phyloP scores from a whole-genome alignment of 2,329 filamentous ascomycete species.

The Trichoderma aggressivum region DNA sequence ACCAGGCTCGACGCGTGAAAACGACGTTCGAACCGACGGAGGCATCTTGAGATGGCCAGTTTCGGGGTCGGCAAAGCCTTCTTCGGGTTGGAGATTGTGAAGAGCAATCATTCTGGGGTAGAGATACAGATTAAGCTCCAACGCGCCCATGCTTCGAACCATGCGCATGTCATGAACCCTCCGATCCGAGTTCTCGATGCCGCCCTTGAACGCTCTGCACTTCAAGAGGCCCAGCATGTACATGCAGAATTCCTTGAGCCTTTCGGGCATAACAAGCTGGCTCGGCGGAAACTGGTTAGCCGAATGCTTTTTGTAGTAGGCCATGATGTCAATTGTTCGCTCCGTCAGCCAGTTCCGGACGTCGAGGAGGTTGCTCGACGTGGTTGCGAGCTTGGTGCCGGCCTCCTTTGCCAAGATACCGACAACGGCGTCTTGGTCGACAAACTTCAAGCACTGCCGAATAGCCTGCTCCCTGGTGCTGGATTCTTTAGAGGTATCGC shows the following conservation, averaged over 20 bases:
- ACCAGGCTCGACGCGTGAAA: slow-evolving; percentile 83
- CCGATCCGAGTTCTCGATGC: slow-evolving; percentile 84
- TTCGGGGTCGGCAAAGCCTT: slow-evolving; percentile 85
- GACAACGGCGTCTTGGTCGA: slow-evolving; percentile 93
- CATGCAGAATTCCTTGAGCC: slow-evolving; percentile 95
- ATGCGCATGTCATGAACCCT: slow-evolving; percentile 88
- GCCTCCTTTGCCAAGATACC: slow-evolving; percentile 90
- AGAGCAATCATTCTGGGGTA: slow-evolving; percentile 92
- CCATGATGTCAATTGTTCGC: slow-evolving; percentile 88
- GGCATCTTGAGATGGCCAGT: slow-evolving; percentile 86
- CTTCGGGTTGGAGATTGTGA: slow-evolving; percentile 81
- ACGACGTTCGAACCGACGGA: slow-evolving; percentile 74
- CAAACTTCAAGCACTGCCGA: slow-evolving; percentile 82
- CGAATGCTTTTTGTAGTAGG: slow-evolving; percentile 89
- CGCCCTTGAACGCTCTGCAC: slow-evolving; percentile 88
- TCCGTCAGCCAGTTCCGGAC: slow-evolving; percentile 80
- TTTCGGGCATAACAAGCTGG: slow-evolving; percentile 91
- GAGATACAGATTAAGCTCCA: slow-evolving; percentile 85
- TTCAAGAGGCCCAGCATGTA: slow-evolving; percentile 90
- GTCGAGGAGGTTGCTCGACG: slow-evolving; percentile 74
- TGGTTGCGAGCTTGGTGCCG: slow-evolving; percentile 72
- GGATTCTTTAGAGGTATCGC: slow-evolving; percentile 55
- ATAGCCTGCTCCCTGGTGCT: slow-evolving; percentile 50
- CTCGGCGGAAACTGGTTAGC: slow-evolving; percentile 81
- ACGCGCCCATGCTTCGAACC: slow-evolving; percentile 80